A percentile compares a stretch with the other conserved stretches of the same genome.
phyloP scores from a whole-genome alignment of 176 grass and related monocot genomes.

The Musa troglodytarum region DNA sequence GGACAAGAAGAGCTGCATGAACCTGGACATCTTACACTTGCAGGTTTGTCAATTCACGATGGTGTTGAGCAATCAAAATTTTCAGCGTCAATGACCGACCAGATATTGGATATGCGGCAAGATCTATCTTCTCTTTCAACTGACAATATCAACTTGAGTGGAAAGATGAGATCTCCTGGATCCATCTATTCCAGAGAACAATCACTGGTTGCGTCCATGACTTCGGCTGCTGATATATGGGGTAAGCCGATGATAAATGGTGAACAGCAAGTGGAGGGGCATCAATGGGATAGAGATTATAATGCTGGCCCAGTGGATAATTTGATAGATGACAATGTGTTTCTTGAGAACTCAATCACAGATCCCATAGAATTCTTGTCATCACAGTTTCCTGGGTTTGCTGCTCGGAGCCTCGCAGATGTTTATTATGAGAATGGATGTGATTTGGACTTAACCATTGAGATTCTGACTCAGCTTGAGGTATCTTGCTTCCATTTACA shows the following conservation, averaged over 20 bases:
- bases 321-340: conserved; percentile 23
- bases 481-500: conserved; percentile 31
- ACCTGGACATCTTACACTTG: conserved; percentile 57
- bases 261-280: conserved; percentile 36
- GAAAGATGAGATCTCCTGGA: conserved; percentile 40
- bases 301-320: conserved; percentile 37
- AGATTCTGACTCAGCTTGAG: conserved; percentile 75
- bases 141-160: conserved; percentile 24
- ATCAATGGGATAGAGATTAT: conserved; percentile 54
- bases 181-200: conserved; percentile 36
- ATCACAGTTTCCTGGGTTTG: conserved; percentile 49
- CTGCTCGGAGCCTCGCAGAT: conserved; percentile 50
- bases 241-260: conserved; percentile 45
- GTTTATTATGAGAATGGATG: conserved; percentile 49
- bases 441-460: conserved; percentile 61
- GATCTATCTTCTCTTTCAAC: conserved; percentile 38
- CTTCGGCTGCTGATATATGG: conserved; percentile 52
- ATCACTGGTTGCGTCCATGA: conserved; percentile 32
- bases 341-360: conserved; percentile 27
- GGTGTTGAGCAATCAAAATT: conserved; percentile 40
- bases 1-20: conserved; percentile 55
- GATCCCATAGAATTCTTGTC: conserved; percentile 39
- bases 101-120: conserved; percentile 36
- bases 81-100: conserved; percentile 37
- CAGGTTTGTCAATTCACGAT: conserved; percentile 64